phyloP scores from a whole-genome alignment of 768 basidiomycete species.

The Austroboletus eburneus region DNA sequence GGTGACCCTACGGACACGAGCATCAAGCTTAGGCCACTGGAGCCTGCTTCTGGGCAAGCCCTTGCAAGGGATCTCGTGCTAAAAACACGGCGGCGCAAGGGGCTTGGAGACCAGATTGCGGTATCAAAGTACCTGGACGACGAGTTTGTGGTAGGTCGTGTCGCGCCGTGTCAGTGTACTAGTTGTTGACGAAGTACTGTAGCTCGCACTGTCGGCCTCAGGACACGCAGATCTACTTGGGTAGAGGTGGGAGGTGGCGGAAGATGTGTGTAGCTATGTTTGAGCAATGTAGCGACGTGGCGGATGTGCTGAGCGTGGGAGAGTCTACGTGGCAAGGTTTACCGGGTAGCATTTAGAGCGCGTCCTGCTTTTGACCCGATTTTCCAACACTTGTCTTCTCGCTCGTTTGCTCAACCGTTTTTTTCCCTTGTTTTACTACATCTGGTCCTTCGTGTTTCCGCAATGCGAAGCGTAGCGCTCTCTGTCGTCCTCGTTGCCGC shows the following conservation, averaged over 20 bases:
- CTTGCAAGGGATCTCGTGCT: constrained; percentile 92
- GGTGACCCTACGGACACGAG: constrained; percentile 98
- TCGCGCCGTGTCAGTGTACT: not conserved
- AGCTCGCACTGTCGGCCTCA: constrained; percentile 92
- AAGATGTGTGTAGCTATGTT: constrained; percentile 90
- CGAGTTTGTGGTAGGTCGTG: constrained; percentile 79
- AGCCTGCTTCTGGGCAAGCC: constrained; percentile 95
- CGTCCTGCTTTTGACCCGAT: constrained; percentile 10
- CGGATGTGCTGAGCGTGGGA: constrained; percentile 30
- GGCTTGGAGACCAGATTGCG: constrained; percentile 93
- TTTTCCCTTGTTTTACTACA: constrained; percentile 30
- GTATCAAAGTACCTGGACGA: constrained; percentile 97
- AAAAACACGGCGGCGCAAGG: constrained; percentile 95
- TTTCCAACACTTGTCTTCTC: constrained; percentile 31
- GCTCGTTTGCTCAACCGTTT: constrained; percentile 30
- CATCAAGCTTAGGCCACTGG: constrained; percentile 93
- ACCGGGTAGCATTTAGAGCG: constrained; percentile 35
- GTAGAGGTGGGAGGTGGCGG: constrained; percentile 28
- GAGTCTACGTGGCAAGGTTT: constrained; percentile 43
- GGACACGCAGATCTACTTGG: constrained; percentile 94
- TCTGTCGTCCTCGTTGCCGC: constrained; percentile 66
- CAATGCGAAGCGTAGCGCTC: constrained; percentile 86
- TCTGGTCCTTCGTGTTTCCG: constrained; percentile 63
- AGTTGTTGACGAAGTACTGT: constrained; percentile 11
- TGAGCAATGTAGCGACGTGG: constrained; percentile 40